phyloP scores from a whole-genome alignment of 345 rosid genomes.

The Linum usitatissimum region DNA sequence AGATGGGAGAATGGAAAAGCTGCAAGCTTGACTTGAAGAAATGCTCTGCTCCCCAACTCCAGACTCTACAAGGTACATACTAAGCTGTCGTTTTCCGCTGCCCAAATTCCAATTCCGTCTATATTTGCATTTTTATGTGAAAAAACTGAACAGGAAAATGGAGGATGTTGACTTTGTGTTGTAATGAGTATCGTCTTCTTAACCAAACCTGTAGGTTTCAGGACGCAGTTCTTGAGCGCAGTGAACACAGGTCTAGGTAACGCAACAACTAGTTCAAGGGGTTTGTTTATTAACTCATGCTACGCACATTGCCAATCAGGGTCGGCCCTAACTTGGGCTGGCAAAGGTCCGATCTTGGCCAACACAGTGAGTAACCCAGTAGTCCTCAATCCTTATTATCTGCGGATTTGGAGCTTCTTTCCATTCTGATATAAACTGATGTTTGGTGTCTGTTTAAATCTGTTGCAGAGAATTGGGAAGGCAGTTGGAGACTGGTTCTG shows the following conservation, averaged over 20 bases:
- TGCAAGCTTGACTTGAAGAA: slow-evolving; percentile 25
- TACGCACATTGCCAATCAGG: slow-evolving; percentile 25
- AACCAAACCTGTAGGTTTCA: slow-evolving; percentile 8
- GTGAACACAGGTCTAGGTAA: slow-evolving; percentile 11
- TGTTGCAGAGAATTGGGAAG: slow-evolving; percentile 26
- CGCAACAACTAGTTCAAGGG: slow-evolving; percentile 6
- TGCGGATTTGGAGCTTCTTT: not conserved
- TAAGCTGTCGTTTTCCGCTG: not conserved
- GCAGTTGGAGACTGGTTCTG: slow-evolving; percentile 31
- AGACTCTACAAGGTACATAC: slow-evolving; percentile 18
- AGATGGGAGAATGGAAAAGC: slow-evolving; percentile 16
- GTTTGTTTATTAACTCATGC: slow-evolving; percentile 18
- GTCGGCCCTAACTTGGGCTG: slow-evolving; percentile 10
- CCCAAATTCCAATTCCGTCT: too few species aligned
- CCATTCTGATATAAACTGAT: too few species aligned
- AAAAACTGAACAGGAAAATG: too few species aligned
- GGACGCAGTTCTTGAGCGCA: slow-evolving; percentile 19
- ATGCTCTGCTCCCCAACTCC: slow-evolving; percentile 19
- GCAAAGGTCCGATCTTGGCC: slow-evolving; percentile 13
- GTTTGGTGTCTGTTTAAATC: not conserved
- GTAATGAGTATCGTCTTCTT: not conserved
- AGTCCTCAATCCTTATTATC: too few species aligned
- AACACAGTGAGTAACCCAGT: slow-evolving; percentile 10
- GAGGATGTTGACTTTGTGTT: not conserved
- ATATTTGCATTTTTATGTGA: too few species aligned